Evolutionary conservation across 139 green algal species (phyloP), one percentile per base, ranked within the genome.

Genomic region (Edaphochlamys debaryana): DNA sequence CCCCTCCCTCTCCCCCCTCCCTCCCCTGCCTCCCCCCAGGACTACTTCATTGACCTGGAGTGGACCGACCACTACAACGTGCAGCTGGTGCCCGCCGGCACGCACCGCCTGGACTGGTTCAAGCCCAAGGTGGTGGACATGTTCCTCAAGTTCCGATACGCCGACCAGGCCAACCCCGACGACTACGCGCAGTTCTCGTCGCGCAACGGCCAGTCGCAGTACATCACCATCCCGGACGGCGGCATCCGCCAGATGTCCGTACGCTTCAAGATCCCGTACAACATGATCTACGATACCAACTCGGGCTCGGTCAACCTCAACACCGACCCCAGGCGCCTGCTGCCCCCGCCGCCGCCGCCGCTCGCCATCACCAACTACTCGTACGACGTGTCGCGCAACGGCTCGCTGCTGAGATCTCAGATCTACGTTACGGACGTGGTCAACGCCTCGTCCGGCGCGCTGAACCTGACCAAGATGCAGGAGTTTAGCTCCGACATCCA

Each of bases 201-300:
- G 3, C 64, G 66, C 48, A 62, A 69, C 78, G 66, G 78, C 50
- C 58, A 84, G 17, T 38, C 23, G 6, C 64, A 67, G 36, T 48
- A 36, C 34, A 84, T 84, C 29, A 77, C 48, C 29, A 32, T 84
- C 1, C 78, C 78, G 27, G 6, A 48, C 37, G 78, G 66, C 48
- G 78, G 66, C 78, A 42, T 84, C 34, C 29, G 36, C 6, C 29
- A 84, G 78, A 76, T 84, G 64, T 34, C 8, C 0, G 66, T 84
- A 27, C 66, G 78, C n/a, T 69, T 84, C 36, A 76, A 84, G 78
- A 45, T 84, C 8, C 78, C 78, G 25, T 84, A 69, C 78, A 76
- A 84, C 78, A 76, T 76, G 66, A 75, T 68, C 19, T 77, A 77
- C 78, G 78, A 84, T 52, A 71, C 48, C 48, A 84, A 84, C 78